phyloP scores from a whole-genome alignment of 2,329 filamentous ascomycete genomes.

The Fusarium veterinarium region DNA sequence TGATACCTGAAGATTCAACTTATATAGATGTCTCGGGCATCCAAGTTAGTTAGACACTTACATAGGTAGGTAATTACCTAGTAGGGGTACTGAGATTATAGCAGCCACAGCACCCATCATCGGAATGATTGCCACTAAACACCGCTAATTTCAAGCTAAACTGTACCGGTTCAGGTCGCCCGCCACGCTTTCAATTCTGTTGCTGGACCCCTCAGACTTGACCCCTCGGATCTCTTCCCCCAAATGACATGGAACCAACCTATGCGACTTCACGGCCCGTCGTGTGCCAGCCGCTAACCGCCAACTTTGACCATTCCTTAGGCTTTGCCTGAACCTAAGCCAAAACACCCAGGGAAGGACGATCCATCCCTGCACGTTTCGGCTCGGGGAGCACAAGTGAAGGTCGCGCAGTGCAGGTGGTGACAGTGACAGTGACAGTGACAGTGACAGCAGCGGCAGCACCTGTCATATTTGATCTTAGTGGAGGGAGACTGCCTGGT shows the following conservation, averaged over 20 bases:
- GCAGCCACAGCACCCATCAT: conserved; percentile 13
- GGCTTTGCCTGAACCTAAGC: conserved; percentile 7
- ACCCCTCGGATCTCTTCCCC: conserved; percentile 16
- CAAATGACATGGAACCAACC: neutral
- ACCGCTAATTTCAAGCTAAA: conserved; percentile 1
- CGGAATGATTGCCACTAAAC: conserved; percentile 1
- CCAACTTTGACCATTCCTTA: conserved; percentile 7
- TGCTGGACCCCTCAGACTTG: conserved; percentile 17
- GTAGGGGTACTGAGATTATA: neutral
- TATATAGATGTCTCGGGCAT: neutral
- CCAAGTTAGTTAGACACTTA: neutral
- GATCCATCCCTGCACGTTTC: conserved; percentile 32
- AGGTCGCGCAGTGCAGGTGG: neutral
- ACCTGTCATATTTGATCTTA: conserved; percentile 10
- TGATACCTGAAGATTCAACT: neutral
- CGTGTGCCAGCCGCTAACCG: conserved; percentile 16
- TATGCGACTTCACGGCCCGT: conserved; percentile 9
- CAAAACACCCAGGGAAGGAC: conserved; percentile 23
- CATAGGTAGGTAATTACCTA: neutral
- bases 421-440: neutral
- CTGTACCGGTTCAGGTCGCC: conserved; percentile 30
- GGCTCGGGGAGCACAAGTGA: conserved; percentile 13
- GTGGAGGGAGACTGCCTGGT: neutral
- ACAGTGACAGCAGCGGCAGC: conserved; percentile 3
- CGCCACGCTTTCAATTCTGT: conserved; percentile 17